phyloP scores from a whole-genome alignment of 768 basidiomycete species.

The Mycena floridula region DNA sequence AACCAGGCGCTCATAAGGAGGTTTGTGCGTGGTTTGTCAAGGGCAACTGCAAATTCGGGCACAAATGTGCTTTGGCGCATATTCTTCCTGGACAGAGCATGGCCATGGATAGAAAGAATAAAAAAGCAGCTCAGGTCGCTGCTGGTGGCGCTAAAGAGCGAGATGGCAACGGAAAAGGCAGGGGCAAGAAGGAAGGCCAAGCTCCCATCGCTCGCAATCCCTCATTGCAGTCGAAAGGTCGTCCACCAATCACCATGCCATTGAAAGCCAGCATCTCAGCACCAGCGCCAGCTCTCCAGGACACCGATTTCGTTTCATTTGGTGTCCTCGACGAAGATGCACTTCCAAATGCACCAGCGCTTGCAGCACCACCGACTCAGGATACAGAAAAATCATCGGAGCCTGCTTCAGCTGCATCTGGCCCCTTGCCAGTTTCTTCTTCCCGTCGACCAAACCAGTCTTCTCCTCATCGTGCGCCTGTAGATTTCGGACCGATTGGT shows the following conservation, averaged over 20 bases:
- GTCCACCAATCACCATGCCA: conserved; percentile 59
- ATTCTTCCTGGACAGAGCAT: conserved; percentile 90
- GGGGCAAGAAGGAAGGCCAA: conserved; percentile 30
- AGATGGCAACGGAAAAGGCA: conserved; percentile 24
- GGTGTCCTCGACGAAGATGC: conserved; percentile 56
- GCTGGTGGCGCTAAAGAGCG: conserved; percentile 37
- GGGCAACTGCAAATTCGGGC: conserved; percentile 70
- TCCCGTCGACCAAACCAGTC: conserved; percentile 41
- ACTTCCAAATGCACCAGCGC: conserved; percentile 39
- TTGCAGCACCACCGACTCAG: conserved; percentile 13
- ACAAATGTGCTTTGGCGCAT: conserved; percentile 91
- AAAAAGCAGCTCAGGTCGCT: conserved; percentile 78
- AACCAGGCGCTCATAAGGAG: conserved; percentile 76
- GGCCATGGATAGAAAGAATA: conserved; percentile 97
- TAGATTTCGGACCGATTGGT: conserved; percentile 79
- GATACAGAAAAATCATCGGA: conserved; percentile 16
- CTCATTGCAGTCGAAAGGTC: conserved; percentile 26
- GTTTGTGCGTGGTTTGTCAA: conserved; percentile 90
- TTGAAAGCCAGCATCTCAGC: conserved; percentile 71
- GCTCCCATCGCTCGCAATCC: conserved; percentile 35
- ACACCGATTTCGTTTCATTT: conserved; percentile 70
- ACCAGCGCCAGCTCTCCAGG: conserved; percentile 71
- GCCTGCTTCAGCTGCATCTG: conserved; percentile 8
- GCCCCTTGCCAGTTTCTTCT: conserved; percentile 49
- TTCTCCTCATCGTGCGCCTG: conserved; percentile 24